A percentile compares a stretch with the other conserved stretches of the same genome.
Conservation (phyloP, 768 basidiomycete species). For the Megacollybia marginata region DNA sequence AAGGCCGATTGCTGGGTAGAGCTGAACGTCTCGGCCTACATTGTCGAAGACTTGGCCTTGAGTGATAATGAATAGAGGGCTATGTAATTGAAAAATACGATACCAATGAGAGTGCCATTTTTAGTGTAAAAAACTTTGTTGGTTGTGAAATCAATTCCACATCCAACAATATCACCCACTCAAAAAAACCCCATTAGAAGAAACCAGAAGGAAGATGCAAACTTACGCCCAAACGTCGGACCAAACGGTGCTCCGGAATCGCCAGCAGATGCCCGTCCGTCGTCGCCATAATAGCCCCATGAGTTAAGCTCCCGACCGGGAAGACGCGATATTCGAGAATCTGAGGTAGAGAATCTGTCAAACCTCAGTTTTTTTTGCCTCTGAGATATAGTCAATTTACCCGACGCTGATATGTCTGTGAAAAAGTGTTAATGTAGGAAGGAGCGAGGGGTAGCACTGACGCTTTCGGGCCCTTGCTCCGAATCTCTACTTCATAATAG, state of each 20-base stretch:
- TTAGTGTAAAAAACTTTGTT: slow-evolving; percentile 84
- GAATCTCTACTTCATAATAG: slow-evolving; percentile 87
- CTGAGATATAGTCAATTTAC: slow-evolving; percentile 36
- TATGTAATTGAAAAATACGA: neutral
- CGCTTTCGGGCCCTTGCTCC: slow-evolving; percentile 79
- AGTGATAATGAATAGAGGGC: slow-evolving; percentile 4
- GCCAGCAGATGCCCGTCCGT: slow-evolving; percentile 70
- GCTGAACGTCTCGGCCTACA: slow-evolving; percentile 53
- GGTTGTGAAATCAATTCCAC: slow-evolving; percentile 84
- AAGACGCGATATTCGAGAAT: slow-evolving; percentile 62
- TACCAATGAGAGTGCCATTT: slow-evolving; percentile 72
- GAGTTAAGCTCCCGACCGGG: slow-evolving; percentile 84
- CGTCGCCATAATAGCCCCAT: slow-evolving; percentile 93
- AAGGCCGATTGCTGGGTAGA: slow-evolving; percentile 88
- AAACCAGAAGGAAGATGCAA: neutral
- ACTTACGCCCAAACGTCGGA: slow-evolving; percentile 73
- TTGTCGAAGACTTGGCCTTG: slow-evolving; percentile 56
- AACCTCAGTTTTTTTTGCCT: slow-evolving; percentile 4
- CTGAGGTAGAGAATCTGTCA: slow-evolving; percentile 56
- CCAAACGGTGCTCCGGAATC: slow-evolving; percentile 68
- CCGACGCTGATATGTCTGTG: slow-evolving; percentile 75
- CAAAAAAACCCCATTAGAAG: slow-evolving; percentile 4
- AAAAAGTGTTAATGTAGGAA: slow-evolving; percentile 5
- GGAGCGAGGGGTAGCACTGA: slow-evolving; percentile 23
- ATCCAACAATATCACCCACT: slow-evolving; percentile 89